Conservation (phyloP, 2,329 filamentous ascomycete species). For the Corynespora cassiicola region DNA sequence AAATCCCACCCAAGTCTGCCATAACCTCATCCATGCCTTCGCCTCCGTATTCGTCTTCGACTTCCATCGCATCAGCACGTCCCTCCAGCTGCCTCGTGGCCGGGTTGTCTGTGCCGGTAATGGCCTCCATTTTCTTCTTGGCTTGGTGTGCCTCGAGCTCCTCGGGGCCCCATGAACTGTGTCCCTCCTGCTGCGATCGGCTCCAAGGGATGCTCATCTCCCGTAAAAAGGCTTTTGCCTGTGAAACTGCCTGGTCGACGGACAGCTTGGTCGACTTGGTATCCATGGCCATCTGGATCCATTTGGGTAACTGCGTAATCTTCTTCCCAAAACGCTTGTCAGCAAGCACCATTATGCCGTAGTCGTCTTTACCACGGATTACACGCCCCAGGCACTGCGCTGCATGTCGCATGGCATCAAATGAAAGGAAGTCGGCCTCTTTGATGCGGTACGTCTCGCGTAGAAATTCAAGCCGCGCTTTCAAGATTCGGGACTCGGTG, state of each 20-base stretch:
- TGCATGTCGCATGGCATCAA: constrained; percentile 99
- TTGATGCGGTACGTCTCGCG: constrained; percentile 95
- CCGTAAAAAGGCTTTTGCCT: constrained; percentile 85
- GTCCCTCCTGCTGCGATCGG: constrained; percentile 83
- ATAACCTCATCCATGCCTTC: constrained; percentile 44
- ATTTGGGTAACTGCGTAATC: constrained; percentile 87
- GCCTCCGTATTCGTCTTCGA: constrained; percentile 43
- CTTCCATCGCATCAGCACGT: constrained; percentile 28
- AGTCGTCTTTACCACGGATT: constrained; percentile 94
- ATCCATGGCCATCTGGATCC: constrained; percentile 88
- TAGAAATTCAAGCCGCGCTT: constrained; percentile 94
- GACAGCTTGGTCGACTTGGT: constrained; percentile 89
- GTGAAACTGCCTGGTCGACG: constrained; percentile 92
- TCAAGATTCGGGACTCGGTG: constrained; percentile 95
- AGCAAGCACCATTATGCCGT: constrained; percentile 98
- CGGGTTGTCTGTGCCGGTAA: constrained; percentile 64
- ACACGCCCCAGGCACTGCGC: constrained; percentile 96
- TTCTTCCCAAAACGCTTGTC: constrained; percentile 95
- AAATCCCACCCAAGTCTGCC: constrained; percentile 36
- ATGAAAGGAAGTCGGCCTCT: constrained; percentile 96
- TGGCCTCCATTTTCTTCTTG: constrained; percentile 73
- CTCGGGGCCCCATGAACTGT: constrained; percentile 86
- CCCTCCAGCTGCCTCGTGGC: constrained; percentile 45
- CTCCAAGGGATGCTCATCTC: constrained; percentile 93
- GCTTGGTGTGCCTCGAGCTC: constrained; percentile 81